These are phyloP conservation scores for Aspergillus affinis DNA, from an alignment of 495 filamentous ascomycete species.

Conservation along the genomic window DNA sequence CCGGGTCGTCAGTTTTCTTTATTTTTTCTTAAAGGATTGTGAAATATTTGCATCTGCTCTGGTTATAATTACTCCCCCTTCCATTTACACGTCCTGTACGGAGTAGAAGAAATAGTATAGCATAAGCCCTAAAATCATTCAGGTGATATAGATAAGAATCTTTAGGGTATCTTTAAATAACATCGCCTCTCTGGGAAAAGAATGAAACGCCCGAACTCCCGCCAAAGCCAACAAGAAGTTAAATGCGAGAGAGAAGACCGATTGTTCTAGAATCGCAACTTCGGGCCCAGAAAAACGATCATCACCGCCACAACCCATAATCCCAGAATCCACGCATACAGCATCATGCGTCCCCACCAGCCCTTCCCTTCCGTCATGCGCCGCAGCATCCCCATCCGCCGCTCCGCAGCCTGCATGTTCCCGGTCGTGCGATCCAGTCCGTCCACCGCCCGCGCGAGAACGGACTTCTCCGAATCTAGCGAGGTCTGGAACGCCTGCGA, in stretches of 20 bases:
- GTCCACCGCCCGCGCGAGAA: conserved; percentile 66
- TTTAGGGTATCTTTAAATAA: background rate
- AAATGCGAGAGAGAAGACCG: background rate
- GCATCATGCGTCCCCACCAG: conserved; percentile 80
- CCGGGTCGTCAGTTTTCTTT: conserved; percentile 32
- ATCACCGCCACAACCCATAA: conserved; percentile 71
- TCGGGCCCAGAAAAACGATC: conserved; percentile 79
- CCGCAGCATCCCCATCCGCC: conserved; percentile 69
- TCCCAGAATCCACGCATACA: conserved; percentile 80
- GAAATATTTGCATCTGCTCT: conserved; percentile 18
- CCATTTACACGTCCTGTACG: background rate
- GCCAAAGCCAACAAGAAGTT: too few relatives aligned
- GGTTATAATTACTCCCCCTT: conserved; percentile 5
- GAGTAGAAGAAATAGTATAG: background rate
- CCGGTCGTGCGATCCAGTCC: conserved; percentile 73
- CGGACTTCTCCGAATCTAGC: conserved; percentile 69
- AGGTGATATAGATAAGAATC: background rate
- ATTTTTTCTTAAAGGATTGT: conserved; percentile 26
- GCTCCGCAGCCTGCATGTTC: conserved; percentile 71
- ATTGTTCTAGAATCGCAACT: conserved; percentile 69
- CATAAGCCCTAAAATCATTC: background rate
- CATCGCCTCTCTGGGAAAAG: background rate
- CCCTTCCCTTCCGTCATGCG: conserved; percentile 82
- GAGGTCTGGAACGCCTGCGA: conserved; percentile 66
- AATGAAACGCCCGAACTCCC: background rate